A percentile compares a stretch with the other conserved stretches of the same genome.
Evolutionary conservation across 2,329 filamentous ascomycete genomes (phyloP).

Genomic region (Metarhizium brunneum): DNA sequence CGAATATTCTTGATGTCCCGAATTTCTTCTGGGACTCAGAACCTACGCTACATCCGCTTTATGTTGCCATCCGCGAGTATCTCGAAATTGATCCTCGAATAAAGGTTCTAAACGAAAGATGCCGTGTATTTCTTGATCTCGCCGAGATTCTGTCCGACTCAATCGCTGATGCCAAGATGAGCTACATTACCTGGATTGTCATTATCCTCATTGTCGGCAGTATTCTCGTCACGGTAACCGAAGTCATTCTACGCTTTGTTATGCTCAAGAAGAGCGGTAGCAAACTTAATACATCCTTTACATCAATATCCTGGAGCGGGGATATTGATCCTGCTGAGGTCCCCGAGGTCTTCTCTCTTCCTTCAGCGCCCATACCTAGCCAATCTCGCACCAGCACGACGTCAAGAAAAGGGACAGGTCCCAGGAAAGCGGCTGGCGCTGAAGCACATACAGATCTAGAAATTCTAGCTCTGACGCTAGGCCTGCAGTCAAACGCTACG

Average conservation of each 20-base stretch:
- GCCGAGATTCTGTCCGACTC: conserved; percentile 90
- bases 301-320: conserved; percentile 9
- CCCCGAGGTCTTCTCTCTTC: conserved; percentile 11
- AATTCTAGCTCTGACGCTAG: conserved; percentile 23
- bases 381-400: not conserved
- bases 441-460: conserved; percentile 23
- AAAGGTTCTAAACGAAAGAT: conserved; percentile 93
- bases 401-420: not conserved
- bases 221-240: conserved; percentile 82
- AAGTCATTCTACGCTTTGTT: conserved; percentile 78
- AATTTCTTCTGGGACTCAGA: conserved; percentile 99
- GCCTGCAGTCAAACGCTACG: conserved; percentile 23
- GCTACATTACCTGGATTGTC: conserved; percentile 93
- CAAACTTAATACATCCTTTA: conserved; percentile 8
- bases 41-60: conserved; percentile 87
- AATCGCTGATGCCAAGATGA: conserved; percentile 93
- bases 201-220: conserved; percentile 87
- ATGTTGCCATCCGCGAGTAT: conserved; percentile 90
- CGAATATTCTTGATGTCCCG: conserved; percentile 90
- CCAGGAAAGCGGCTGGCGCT: not conserved
- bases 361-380: conserved; percentile 4
- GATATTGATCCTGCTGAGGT: conserved; percentile 8
- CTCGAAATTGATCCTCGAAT: conserved; percentile 95
- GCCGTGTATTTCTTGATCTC: conserved; percentile 90
- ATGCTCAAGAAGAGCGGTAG: conserved; percentile 42